Evolutionary conservation across 768 basidiomycete genomes (phyloP).

Genomic region (Rhodosporidiobolus odoratus): DNA sequence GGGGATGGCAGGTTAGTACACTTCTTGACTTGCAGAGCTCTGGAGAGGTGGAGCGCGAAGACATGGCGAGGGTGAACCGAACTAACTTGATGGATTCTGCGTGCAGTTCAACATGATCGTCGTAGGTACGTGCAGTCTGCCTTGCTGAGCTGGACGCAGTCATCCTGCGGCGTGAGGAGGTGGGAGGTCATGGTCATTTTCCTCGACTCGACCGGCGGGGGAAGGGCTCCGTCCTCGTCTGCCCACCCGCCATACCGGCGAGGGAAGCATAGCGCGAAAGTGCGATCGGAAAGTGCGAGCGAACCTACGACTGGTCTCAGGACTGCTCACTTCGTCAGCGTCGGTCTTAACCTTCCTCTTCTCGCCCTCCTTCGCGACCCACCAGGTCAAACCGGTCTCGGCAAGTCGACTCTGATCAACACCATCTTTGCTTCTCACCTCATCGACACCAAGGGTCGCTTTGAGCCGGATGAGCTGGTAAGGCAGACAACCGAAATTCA

Average conservation of each 20-base stretch:
- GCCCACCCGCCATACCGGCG: too few relatives aligned
- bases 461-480: constrained; percentile 78
- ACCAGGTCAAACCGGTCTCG: constrained; percentile 89
- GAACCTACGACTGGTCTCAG: too few relatives aligned
- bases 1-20: constrained; percentile 58
- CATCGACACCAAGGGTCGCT: constrained; percentile 92
- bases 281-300: not conserved
- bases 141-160: too few relatives aligned
- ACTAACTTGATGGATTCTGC: not conserved
- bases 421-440: constrained; percentile 98
- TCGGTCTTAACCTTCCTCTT: too few relatives aligned
- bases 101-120: constrained; percentile 90
- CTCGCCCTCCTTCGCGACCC: not conserved
- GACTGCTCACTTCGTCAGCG: too few relatives aligned
- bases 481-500: constrained; percentile 97
- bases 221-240: too few relatives aligned
- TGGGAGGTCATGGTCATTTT: too few relatives aligned
- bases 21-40: not conserved
- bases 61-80: not conserved
- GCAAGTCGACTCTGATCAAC: constrained; percentile 98
- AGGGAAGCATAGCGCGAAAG: too few relatives aligned
- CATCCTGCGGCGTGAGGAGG: too few relatives aligned
- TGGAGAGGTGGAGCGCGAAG: too few relatives aligned
- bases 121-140: constrained; percentile 58
- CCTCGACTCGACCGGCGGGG: too few relatives aligned